phyloP scores from a whole-genome alignment of 768 basidiomycete genomes.

The Mycena olivaceomarginata region DNA sequence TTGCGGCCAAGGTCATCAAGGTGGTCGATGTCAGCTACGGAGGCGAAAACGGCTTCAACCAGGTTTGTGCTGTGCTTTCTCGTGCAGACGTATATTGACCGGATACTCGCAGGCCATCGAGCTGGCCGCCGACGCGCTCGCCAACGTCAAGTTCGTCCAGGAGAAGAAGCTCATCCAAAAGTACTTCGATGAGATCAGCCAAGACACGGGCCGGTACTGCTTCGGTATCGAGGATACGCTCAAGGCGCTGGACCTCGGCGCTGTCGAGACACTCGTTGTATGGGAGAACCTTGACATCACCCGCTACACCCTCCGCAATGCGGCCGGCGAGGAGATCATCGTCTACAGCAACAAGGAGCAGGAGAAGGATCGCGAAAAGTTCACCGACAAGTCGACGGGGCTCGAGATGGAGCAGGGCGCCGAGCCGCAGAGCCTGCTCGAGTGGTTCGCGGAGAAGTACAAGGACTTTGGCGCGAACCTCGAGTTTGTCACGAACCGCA shows the following conservation, averaged over 20 bases:
- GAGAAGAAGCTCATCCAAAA: conserved; percentile 98
- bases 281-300: conserved; percentile 98
- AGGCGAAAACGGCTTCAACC: conserved; percentile 99
- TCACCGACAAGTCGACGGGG: conserved; percentile 95
- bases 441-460: conserved; percentile 99
- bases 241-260: conserved; percentile 96
- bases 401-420: conserved; percentile 93
- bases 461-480: conserved; percentile 97
- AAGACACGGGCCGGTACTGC: conserved; percentile 97
- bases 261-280: conserved; percentile 97
- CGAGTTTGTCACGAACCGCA: conserved; percentile 97
- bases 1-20: conserved; percentile 96
- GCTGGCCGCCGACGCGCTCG: conserved; percentile 94
- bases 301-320: conserved; percentile 92
- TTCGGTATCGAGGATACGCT: conserved; percentile 98
- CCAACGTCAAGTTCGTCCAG: conserved; percentile 99
- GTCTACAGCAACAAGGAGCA: conserved; percentile 87
- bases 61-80: conserved; percentile 66
- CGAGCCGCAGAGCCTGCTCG: conserved; percentile 92
- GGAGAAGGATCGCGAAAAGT: conserved; percentile 96
- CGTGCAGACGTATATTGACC: background rate
- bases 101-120: conserved; percentile 88
- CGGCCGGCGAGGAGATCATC: conserved; percentile 93
- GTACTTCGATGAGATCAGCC: conserved; percentile 99
- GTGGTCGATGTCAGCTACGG: conserved; percentile 99